These are phyloP conservation scores for Acanthamoeba triangularis DNA, from an alignment of 208 protist genomes.

Conservation along the genomic window DNA sequence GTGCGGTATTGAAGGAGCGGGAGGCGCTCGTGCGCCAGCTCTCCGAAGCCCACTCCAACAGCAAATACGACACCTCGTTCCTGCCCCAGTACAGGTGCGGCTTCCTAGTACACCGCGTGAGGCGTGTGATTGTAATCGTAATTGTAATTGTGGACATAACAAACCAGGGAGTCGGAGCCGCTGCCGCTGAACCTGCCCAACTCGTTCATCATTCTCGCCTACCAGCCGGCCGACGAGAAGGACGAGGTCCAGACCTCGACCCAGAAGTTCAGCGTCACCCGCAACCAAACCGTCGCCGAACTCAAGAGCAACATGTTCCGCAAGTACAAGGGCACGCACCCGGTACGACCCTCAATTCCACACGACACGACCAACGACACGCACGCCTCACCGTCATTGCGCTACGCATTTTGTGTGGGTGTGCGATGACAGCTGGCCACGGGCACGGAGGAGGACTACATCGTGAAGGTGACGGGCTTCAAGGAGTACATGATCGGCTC, in stretches of 20 bases:
- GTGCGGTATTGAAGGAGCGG: conserved; percentile 16
- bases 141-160: no score
- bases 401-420: background rate
- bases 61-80: conserved; percentile 51
- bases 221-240: conserved; percentile 22
- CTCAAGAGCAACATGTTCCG: conserved; percentile 21
- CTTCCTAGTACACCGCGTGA: no score
- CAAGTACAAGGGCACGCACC: conserved; percentile 1
- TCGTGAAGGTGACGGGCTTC: conserved; percentile 25
- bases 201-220: background rate
- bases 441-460: conserved; percentile 30
- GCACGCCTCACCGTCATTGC: background rate
- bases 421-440: background rate
- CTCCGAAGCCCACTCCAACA: background rate
- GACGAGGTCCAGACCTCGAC: conserved; percentile 29
- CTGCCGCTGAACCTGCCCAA: conserved; percentile 31
- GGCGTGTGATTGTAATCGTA: no score
- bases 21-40: background rate
- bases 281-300: background rate
- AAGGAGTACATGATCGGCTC: conserved; percentile 63
- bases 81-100: background rate
- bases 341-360: background rate
- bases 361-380: background rate
- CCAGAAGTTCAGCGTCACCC: background rate
- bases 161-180: conserved; percentile 34